Base-by-base conservation (phyloP, 148 eudicot species). In the Rheum nobile region DNA sequence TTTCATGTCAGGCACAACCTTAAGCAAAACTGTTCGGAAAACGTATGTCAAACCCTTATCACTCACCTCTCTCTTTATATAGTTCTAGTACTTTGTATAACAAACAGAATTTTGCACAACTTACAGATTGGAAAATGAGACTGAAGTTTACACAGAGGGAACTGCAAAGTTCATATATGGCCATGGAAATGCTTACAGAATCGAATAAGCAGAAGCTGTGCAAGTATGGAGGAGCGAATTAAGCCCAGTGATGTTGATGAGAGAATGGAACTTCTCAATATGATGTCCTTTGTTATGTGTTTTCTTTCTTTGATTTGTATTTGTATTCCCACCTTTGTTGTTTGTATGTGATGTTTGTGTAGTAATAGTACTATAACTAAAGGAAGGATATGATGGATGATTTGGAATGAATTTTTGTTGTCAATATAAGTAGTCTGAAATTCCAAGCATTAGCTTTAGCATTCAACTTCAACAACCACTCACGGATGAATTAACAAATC, bases 121-220 rank as follows among this genome's bases (percentile, higher is more conserved):
- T 16, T 31, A 75, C 88, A 92, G 98, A 81, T 75, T 92, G 82
- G 84, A 82, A 67, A 86, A 81, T 44, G 98, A 92, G 85, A 90
- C 90, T 77, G 91, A 92, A 72, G 93, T 92, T 63, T 92, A 92
- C 86, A 84, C 93, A 9, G 96, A 90, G 79, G 90, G 89, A 54
- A 79, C 83, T 29, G 93, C 98, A 24, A 87, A 90, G 83, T 92
- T 92, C 84, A 92, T 92, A 22, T 88, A 92, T 80, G 98, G 98
- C 39, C 96, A 92, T 78, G 97, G 97, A 11, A 91, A 83, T 63
- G 71, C 70, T 16, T 74, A 63, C 71, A 74, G 76, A 19, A 37
- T 74, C 17, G 47, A 71, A n/a, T 39, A 41, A 71, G 72, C 32
- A 19, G 4, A 71, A 43, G 32, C 1, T 21, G 32, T 11, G 8